These are phyloP conservation scores for Mycosphaerella arachidis DNA, from an alignment of 2,329 filamentous ascomycete genomes.

Conservation along the genomic window DNA sequence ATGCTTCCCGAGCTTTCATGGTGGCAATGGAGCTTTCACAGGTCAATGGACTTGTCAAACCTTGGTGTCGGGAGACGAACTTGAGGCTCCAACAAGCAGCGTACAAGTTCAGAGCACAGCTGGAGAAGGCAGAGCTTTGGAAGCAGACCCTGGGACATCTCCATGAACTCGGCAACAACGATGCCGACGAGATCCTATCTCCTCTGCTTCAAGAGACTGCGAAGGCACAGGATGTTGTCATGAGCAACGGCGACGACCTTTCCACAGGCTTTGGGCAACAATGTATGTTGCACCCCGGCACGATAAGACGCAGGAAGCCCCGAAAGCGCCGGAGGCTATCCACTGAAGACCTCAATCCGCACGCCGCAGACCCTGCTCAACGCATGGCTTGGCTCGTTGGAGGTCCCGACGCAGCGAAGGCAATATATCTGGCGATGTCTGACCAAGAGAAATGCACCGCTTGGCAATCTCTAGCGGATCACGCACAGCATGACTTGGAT, in stretches of 20 bases:
- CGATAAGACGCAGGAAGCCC: not conserved
- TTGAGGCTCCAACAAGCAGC: conserved; percentile 19
- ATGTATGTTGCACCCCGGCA: not conserved
- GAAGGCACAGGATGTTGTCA: conserved; percentile 17
- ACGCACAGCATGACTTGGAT: conserved; percentile 15
- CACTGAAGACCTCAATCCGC: not conserved
- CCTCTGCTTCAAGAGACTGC: conserved; percentile 10
- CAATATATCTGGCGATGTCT: not conserved
- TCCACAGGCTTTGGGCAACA: conserved; percentile 15
- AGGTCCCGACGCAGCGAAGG: conserved; percentile 6
- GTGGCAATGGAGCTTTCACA: conserved; percentile 26
- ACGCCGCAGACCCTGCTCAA: not conserved
- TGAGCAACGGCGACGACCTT: conserved; percentile 23
- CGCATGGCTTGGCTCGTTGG: not conserved
- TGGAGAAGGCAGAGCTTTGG: conserved; percentile 23
- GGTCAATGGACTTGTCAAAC: conserved; percentile 12
- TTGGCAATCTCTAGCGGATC: conserved; percentile 24
- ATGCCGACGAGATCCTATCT: not conserved
- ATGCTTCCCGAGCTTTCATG: conserved; percentile 19
- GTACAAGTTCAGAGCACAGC: conserved; percentile 2
- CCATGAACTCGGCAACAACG: not conserved
- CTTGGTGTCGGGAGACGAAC: conserved; percentile 23
- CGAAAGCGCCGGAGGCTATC: not conserved
- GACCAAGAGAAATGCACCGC: conserved; percentile 15
- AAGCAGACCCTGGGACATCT: conserved; percentile 13